Base-by-base conservation (phyloP, 345 rosid genomes). In the Salix arbutifolia region DNA sequence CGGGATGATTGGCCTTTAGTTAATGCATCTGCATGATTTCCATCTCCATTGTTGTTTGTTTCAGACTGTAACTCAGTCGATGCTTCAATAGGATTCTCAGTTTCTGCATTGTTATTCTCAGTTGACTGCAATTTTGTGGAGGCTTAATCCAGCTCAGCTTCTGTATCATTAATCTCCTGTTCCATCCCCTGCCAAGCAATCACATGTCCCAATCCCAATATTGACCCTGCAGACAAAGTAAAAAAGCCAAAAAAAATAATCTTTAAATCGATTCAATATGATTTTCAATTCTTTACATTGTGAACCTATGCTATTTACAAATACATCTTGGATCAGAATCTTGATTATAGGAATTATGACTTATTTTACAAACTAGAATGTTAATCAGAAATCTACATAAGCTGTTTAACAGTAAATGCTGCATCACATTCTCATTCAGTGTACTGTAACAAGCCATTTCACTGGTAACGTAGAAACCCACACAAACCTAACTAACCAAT, bases 1-100 rank as follows among this genome's bases (percentile, higher is more conserved):
- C 74, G 70, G 67, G 89, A 69, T 75, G 87, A 19, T 70, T 80
- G 78, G 31, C 79, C 77, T 70, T 76, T 80, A 64, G 10, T 73
- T 25, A 84, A 84, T 50, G 67, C 81, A 72, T 81, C 85, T 8
- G 44, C 80, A 28, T 42, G 52, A 64, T 72, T 82, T 71, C 69
- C 82, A 80, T 73, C 84, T 77, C 72, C 82, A 31, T 1, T n/a
- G 23, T 69, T 35, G 3, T 78, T 61, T 62, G 58, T 68, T 60
- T 71, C 67, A 30, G 35, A 21, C 30, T 1, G 35, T 6, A 64
- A 61, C 58, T 77, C 53, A 37, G 50, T 14, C n/a, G 70, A 40
- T 42, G 81, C 61, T 58, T 67, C 73, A 21, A 4, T 6, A 28
- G 35, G 30, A 72, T 65, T 65, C 69, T 68, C 70, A 21, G 50